Evolutionary conservation across 495 filamentous ascomycete species (phyloP), one percentile per base, ranked within the genome.

Genomic region (Aspergillus kassunensis): DNA sequence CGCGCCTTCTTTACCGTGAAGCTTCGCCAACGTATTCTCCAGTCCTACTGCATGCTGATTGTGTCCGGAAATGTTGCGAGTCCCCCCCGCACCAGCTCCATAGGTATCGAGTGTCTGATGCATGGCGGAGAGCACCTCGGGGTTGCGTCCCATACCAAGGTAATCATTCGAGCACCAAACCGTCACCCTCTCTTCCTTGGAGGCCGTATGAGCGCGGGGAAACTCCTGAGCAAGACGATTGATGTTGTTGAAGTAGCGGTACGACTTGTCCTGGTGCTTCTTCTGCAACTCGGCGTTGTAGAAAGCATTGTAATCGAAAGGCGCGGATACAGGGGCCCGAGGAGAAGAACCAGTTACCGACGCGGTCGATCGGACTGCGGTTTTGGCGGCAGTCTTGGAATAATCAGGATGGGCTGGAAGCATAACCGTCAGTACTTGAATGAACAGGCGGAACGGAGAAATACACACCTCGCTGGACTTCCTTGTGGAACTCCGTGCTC

Each of bases 181-280:
- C 4, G 91, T 96, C 45, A 98, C 93, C n/a, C 82, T 81, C 55
- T 96, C 88, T 56, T 95, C 87, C 59, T 80, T 80, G 39, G 75
- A 84, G 12, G 90, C 79, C 73, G 93, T 93, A 68, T 98, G 93
- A 15, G 93, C 93, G 34, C 87, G 88, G 19, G 93, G 93, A 62
- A 98, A 98, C 55, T 97, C 89, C 73, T 95, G 86, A 50, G 95
- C 93, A 51, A 98, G 78, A 19, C 93, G 89, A 66, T 98, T 98
- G 84, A 98, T 98, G 77, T 98, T 98, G 78, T 98, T 98, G 82
- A 98, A 98, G 77, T 98, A 97, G 60, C 93, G 89, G 76, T 98
- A 98, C 31, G 90, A 95, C 75, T 96, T 97, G 78, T 98, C 95
- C 77, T 96, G 91, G 81, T 95, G 95, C 73, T 98, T 98, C 84